Evolutionary conservation across 2,329 filamentous ascomycete genomes (phyloP), one percentile per base, ranked within the genome.

Genomic region (Mariannaea sp.): DNA sequence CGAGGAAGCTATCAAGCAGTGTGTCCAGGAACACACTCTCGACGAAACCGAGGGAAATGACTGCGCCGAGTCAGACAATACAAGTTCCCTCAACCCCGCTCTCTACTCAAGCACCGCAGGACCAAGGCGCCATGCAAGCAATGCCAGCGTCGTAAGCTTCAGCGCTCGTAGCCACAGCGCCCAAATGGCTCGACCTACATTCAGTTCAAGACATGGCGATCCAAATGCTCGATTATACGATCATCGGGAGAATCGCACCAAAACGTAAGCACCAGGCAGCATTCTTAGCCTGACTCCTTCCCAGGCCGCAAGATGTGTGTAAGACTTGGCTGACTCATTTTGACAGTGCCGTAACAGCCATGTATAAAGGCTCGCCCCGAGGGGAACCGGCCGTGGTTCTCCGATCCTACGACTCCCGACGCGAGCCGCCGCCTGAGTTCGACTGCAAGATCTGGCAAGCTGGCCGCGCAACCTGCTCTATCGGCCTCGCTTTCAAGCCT

Each of bases 391-490:
- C 92, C 2, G 87, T 87, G 7, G 73, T 97, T 54, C 77, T 99
- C 49, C 87, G 94, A 60, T 97, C 93, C 2, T 99, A 99, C 73
- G 93, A 97, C 70, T 97, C 94, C 13, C 84, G 93, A 65, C 91
- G 89, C 71, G 94, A 97, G 71, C 89, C 92, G 0, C 83, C 92
- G 0, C 89, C 93, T 2, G 92, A 97, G 71, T 93, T 91, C 57
- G 89, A 96, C 68, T 96, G 92, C 73, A 96, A 88, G 39, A 94
- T 99, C 52, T 99, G 94, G 94, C 88, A 99, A 74, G 94, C 94
- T 4, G 94, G 94, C 9, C 85, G 94, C 55, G 94, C 94, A n/a
- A 99, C 94, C 1, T 90, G 84, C 47, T 90, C 94, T 1, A 94
- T 93, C 1, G 91, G 90, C 0, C 79, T 97, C 36, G 94, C 94